A percentile compares a stretch with the other conserved stretches of the same genome.
phyloP scores from a whole-genome alignment of 192 early-diverging fungal genomes.

The Geranomyces michiganensis region DNA sequence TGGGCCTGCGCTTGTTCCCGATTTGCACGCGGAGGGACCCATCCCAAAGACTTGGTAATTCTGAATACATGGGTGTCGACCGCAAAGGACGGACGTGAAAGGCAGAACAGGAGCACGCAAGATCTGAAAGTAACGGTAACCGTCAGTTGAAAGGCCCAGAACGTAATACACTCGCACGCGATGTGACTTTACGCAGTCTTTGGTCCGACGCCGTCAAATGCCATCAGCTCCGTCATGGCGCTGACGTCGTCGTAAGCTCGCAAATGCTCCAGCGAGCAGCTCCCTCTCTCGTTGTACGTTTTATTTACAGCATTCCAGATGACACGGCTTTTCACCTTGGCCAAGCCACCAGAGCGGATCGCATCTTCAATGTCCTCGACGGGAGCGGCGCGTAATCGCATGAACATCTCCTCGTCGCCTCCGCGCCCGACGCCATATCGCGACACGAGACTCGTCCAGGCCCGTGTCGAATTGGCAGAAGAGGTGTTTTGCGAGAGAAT shows the following conservation, averaged over 20 bases:
- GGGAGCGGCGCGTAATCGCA: background rate
- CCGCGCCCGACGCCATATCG: background rate
- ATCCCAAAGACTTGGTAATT: background rate
- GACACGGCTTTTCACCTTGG: background rate
- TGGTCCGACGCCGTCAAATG: constrained; percentile 15
- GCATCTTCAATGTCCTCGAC: constrained; percentile 13
- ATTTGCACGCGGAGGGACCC: constrained; percentile 3
- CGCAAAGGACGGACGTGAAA: constrained; percentile 1
- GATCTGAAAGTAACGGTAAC: background rate
- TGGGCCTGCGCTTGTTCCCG: constrained; percentile 18
- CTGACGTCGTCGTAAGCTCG: background rate
- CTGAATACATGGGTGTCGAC: constrained; percentile 19
- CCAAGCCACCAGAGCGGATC: constrained; percentile 11
- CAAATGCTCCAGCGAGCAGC: constrained; percentile 9
- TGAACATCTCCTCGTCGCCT: constrained; percentile 2
- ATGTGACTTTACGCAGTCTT: constrained; percentile 7
- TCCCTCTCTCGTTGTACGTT: background rate
- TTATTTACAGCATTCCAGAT: background rate
- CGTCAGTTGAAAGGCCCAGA: background rate
- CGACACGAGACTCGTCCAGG: background rate
- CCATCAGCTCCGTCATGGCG: constrained; percentile 14
- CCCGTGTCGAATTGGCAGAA: background rate
- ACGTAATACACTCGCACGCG: background rate
- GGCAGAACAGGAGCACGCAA: constrained; percentile 20
- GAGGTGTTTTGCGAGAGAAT: constrained; percentile 18